Base-by-base conservation (phyloP, 2,329 filamentous ascomycete genomes). In the Phialocephala sp. region DNA sequence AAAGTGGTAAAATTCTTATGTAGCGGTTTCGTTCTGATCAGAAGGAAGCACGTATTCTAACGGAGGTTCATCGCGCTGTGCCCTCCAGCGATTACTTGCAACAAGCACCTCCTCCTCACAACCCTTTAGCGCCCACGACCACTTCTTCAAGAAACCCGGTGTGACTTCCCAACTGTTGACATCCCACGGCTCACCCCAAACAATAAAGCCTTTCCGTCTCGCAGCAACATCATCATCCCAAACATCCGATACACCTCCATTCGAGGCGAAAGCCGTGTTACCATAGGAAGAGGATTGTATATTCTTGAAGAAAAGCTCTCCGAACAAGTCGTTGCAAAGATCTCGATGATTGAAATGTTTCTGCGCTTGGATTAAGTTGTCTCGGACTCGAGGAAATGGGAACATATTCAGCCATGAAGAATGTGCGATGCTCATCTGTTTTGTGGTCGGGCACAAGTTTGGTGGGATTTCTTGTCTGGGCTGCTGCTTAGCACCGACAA, bases 381-480 rank as follows among this genome's bases (percentile, higher is more conserved):
- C 71, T 36, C 71, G 62, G 6, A 72, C 56, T 8, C 50, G 32
- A 8, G 69, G 66, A 36, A 68, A 72, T 11, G 71, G 71, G 27
- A 72, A 67, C 57, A 69, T 66, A 35, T 72, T 68, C 22, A 72
- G 54, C 69, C 70, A 72, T 14, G 66, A 60, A 8, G 69, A 65
- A 58, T 72, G 70, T 18, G 63, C 47, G 11, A 66, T 59, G 32
- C 27, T 68, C 63, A 63, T 66, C 58, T 72, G 71, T 1, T 66
- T 43, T 9, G 35, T 43, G 4, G 69, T 72, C 39, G 71, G 71
- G 18, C 35, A 22, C 14, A 72, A 63, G 22, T 61, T 61, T 14
- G 39, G n/a, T 12, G 71, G 71, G 1, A 72, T 43, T 4, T 27
- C 22, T 18, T 59, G 27, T 6, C 56, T 56, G 2, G 27, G 27